phyloP scores from a whole-genome alignment of 139 green algal species.

The Desmodesmus armatus region DNA sequence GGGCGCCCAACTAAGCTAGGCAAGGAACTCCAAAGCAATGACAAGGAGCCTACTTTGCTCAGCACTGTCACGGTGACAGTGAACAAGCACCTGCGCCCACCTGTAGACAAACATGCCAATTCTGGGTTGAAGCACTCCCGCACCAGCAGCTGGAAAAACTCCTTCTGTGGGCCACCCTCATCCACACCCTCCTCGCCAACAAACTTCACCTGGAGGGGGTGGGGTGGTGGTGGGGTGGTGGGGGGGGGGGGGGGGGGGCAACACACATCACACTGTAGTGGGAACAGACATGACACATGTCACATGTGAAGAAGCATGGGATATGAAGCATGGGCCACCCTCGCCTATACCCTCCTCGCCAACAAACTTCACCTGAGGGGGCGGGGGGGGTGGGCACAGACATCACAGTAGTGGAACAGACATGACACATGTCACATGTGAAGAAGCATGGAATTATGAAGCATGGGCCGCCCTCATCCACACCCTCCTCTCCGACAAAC shows the following conservation, averaged over 20 bases:
- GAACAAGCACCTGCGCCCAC: too few species aligned
- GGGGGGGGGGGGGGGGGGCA: too few species aligned
- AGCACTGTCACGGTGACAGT: too few species aligned
- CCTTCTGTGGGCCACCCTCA: slow-evolving; percentile 90
- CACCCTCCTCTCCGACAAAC: slow-evolving; percentile 88
- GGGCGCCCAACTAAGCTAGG: too few species aligned
- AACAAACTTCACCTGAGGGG: slow-evolving; percentile 57
- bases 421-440: neutral
- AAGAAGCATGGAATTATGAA: too few species aligned
- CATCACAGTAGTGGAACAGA: neutral
- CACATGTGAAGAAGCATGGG: neutral
- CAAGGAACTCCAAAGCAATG: too few species aligned
- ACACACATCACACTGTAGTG: neutral
- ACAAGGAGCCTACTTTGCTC: too few species aligned
- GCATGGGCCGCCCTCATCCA: slow-evolving; percentile 76
- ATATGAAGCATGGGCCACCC: too few species aligned
- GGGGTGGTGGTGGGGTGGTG: too few species aligned
- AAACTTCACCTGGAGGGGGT: slow-evolving; percentile 75
- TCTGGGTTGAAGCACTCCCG: slow-evolving; percentile 78
- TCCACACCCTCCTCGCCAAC: slow-evolving; percentile 91
- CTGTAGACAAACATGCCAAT: slow-evolving; percentile 89
- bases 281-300: neutral
- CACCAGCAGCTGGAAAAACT: slow-evolving; percentile 93
- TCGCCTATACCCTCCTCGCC: slow-evolving; percentile 8
- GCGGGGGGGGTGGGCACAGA: too few species aligned